A percentile compares a stretch with the other conserved stretches of the same genome.
phyloP scores from a whole-genome alignment of 106 monocot species.

The Dendrobium huoshanense region DNA sequence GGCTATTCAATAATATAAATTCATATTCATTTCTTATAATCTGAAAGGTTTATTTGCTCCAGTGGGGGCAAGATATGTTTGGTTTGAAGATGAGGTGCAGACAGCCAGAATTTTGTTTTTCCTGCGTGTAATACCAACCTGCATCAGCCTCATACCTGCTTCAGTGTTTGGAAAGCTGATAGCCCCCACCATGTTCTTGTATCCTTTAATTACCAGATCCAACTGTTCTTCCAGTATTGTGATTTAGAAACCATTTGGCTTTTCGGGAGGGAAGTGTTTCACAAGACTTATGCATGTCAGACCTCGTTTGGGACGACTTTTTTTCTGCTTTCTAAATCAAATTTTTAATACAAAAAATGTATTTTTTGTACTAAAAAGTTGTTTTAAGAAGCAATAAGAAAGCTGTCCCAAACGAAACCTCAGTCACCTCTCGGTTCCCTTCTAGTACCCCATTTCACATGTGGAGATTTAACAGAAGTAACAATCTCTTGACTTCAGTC shows the following conservation, averaged over 20 bases:
- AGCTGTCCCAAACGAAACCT: too few relatives aligned
- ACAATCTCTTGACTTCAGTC: neutral
- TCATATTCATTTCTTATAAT: neutral
- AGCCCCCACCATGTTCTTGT: constrained; percentile 86
- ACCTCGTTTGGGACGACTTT: too few relatives aligned
- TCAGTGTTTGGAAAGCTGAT: constrained; percentile 46
- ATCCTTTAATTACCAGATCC: constrained; percentile 46
- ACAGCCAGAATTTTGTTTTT: constrained; percentile 84
- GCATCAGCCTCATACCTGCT: constrained; percentile 47
- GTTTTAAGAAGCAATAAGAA: too few relatives aligned
- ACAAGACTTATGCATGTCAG: neutral
- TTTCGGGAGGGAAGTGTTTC: neutral
- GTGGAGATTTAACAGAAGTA: neutral
- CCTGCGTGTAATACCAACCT: constrained; percentile 79
- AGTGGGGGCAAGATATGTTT: constrained; percentile 45
- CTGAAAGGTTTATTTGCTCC: constrained; percentile 26
- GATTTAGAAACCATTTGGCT: neutral
- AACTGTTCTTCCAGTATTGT: neutral
- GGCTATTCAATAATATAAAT: neutral
- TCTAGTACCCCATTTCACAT: neutral
- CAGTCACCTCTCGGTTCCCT: neutral
- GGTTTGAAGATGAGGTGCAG: constrained; percentile 87
- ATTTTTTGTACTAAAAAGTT: too few relatives aligned
- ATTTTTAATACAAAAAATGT: too few relatives aligned
- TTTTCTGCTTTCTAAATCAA: too few relatives aligned